Percentiles rank a stretch among this genome's conserved stretches.
Evolutionary conservation across 805 yeast genomes (phyloP).

Genomic region (Saccharomycopsis guyanensis): DNA sequence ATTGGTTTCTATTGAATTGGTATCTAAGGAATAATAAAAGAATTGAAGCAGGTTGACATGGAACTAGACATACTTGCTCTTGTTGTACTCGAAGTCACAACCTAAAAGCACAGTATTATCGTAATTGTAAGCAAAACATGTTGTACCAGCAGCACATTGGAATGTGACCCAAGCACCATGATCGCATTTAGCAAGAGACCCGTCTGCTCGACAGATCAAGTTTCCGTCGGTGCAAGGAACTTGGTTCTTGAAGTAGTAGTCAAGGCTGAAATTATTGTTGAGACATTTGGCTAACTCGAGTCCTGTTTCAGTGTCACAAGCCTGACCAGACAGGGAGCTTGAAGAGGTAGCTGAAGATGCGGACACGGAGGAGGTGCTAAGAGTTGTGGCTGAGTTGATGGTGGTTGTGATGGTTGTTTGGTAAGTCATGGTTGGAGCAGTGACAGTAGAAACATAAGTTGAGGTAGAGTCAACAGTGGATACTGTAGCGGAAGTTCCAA

Average conservation of each 20-base stretch:
- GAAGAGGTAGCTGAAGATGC: neutral
- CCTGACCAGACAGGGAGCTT: neutral
- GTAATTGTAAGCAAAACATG: conserved; percentile 47
- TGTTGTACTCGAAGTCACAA: conserved; percentile 37
- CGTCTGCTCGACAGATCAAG: conserved; percentile 43
- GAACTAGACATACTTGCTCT: conserved; percentile 15
- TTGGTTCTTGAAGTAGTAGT: neutral
- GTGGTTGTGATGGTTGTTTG: neutral
- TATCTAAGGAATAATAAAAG: no score
- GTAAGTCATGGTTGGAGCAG: neutral
- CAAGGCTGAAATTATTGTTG: conserved; percentile 40
- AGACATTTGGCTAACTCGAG: conserved; percentile 35
- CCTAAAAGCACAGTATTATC: conserved; percentile 36
- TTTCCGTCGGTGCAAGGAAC: conserved; percentile 40
- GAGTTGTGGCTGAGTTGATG: neutral
- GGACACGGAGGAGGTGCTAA: neutral
- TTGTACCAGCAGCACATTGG: conserved; percentile 55
- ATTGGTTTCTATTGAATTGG: no score
- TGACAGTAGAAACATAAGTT: neutral
- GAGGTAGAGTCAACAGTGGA: neutral
- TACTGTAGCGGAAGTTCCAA: neutral
- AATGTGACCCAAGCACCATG: conserved; percentile 49
- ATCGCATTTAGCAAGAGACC: conserved; percentile 48
- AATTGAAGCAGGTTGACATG: no score
- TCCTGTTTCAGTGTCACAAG: conserved; percentile 29